Evolutionary conservation across 805 yeast species (phyloP), one percentile per base, ranked within the genome.

Genomic region (Wickerhamiella sergipiensis): DNA sequence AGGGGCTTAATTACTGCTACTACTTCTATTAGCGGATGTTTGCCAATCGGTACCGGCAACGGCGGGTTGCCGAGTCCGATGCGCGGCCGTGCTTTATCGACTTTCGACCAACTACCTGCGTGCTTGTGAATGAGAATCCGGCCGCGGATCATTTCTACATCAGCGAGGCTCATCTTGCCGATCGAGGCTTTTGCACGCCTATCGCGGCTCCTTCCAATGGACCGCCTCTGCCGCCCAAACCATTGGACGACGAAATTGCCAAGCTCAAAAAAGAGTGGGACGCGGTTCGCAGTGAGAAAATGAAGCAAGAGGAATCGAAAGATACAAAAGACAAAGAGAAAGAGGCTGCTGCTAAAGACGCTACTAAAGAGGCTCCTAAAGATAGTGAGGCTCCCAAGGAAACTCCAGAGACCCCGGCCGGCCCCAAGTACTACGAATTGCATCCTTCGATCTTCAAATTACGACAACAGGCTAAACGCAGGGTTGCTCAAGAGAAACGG

Each of bases 41-140:
- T 58, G 57, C 57, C 40, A 76, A 78, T 60, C 62, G 64, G 23
- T 78, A 78, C 59, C 66, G 62, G 19, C 61, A 67, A 38, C 67
- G 79, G 45, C 61, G 60, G 31, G 82, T 78, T 12, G 75, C 79
- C 0, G 71, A 66, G 4, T 52, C 62, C 13, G 70, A 71, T 50
- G 56, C 72, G 39, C 69, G 69, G 55, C 68, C 81, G 0, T 79
- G 83, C 57, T 57, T 60, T 43, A 61, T 78, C 13, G 79, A 83
- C 67, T 77, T 70, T 61, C 74, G 74, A 53, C 80, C 83, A 1
- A 66, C 80, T 1, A 48, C 65, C 2, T 64, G 69, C 1, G 83
- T 79, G 22, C 63, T 79, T 48, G 67, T 78, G 10, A 65, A 75
- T 10, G 67, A 68, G 24, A 72, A 69, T 51, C 72, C 72, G 44